Conservation (phyloP, 495 filamentous ascomycete genomes). For the Aspergillus kassunensis region DNA sequence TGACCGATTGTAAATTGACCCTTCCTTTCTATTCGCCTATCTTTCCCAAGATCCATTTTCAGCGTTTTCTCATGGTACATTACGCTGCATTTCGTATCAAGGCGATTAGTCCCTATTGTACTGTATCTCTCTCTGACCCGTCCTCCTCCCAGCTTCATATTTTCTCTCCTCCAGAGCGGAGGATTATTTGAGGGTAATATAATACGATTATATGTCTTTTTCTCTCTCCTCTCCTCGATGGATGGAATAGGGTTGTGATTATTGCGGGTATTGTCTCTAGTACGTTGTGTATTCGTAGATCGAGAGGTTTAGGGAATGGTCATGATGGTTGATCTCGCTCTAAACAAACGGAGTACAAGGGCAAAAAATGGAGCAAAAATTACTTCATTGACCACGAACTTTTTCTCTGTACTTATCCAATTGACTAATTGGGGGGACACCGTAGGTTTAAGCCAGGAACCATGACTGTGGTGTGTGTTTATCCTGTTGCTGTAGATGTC, state of each 20-base stretch:
- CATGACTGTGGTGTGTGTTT: too few relatives aligned
- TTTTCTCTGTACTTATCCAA: too few relatives aligned
- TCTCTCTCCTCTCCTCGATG: background rate
- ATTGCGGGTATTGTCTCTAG: background rate
- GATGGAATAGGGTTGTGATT: background rate
- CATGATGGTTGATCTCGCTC: too few relatives aligned
- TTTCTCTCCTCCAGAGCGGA: slow-evolving; percentile 7
- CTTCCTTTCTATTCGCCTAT: background rate
- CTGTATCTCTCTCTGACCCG: background rate
- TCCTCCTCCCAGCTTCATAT: slow-evolving; percentile 2
- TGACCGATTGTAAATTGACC: slow-evolving; percentile 38
- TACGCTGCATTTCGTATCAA: background rate
- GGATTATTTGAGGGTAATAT: slow-evolving; percentile 22
- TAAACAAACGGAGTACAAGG: too few relatives aligned
- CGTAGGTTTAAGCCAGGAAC: too few relatives aligned
- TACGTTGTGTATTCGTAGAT: too few relatives aligned
- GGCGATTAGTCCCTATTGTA: background rate
- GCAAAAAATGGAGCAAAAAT: too few relatives aligned
- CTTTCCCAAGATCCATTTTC: slow-evolving; percentile 5
- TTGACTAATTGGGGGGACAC: too few relatives aligned
- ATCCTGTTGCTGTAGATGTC: too few relatives aligned
- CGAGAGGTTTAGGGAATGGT: too few relatives aligned
- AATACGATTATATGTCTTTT: slow-evolving; percentile 13
- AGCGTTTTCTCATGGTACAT: slow-evolving; percentile 7
- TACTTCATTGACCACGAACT: too few relatives aligned